Percentiles rank a stretch among this genome's conserved stretches.
Conservation (phyloP, 768 basidiomycete genomes). For the Leccinum longicurvipes region DNA sequence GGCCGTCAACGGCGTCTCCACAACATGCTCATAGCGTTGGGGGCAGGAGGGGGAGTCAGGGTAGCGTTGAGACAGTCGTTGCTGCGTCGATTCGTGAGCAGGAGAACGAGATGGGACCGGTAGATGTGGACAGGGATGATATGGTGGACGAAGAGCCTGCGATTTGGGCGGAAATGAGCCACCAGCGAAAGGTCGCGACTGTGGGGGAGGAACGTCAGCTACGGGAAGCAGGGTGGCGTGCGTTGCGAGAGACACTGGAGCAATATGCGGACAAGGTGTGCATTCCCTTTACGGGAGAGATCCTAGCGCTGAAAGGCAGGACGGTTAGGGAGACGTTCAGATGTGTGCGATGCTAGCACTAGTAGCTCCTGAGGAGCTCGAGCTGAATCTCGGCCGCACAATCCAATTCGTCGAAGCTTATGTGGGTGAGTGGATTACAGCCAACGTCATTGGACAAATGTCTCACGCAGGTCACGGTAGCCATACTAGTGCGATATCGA, state of each 20-base stretch:
- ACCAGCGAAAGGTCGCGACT: conserved; percentile 25
- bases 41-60: conserved; percentile 51
- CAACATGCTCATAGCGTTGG: conserved; percentile 21
- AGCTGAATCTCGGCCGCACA: conserved; percentile 41
- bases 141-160: conserved; percentile 29
- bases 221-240: conserved; percentile 54
- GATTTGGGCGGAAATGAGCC: conserved; percentile 28
- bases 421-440: conserved; percentile 48
- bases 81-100: conserved; percentile 47
- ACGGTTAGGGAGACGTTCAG: conserved; percentile 70
- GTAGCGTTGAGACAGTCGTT: conserved; percentile 70
- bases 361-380: conserved; percentile 58
- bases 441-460: not conserved
- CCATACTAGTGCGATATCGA: conserved; percentile 58
- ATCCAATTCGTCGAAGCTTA: conserved; percentile 66
- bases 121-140: conserved; percentile 18
- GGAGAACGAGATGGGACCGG: conserved; percentile 25
- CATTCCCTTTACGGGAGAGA: not conserved
- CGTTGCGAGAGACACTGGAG: conserved; percentile 54
- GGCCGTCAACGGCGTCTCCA: conserved; percentile 11
- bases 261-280: conserved; percentile 59
- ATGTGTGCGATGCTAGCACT: conserved; percentile 72
- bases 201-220: conserved; percentile 48
- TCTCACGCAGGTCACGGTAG: conserved; percentile 35
- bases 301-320: not conserved